Evolutionary conservation across 805 yeast species (phyloP).

Genomic region (Nakazawaea ishiwadae): DNA sequence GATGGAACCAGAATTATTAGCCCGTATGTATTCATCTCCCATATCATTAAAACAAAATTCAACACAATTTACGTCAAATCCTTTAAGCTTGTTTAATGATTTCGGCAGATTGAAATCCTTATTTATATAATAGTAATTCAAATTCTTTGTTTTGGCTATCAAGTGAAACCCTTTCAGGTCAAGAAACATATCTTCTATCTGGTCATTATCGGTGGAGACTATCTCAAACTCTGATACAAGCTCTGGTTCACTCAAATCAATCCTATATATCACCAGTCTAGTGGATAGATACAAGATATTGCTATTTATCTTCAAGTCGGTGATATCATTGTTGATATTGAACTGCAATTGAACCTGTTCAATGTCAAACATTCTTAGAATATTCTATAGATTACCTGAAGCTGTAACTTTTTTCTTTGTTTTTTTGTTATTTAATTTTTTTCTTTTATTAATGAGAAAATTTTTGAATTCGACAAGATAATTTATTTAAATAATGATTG

Average conservation of each 20-base stretch:
- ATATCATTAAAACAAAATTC: constrained; percentile 22
- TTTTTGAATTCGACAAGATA: neutral
- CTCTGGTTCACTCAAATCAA: constrained; percentile 63
- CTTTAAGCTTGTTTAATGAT: constrained; percentile 41
- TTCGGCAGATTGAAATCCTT: constrained; percentile 35
- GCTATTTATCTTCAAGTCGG: constrained; percentile 46
- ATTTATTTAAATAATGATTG: constrained; percentile 40
- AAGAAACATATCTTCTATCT: constrained; percentile 33
- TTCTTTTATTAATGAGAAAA: neutral
- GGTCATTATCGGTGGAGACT: constrained; percentile 21
- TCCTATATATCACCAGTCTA: constrained; percentile 51
- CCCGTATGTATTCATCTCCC: constrained; percentile 19
- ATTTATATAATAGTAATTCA: constrained; percentile 46
- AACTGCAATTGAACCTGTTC: constrained; percentile 13
- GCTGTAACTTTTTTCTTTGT: neutral
- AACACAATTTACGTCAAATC: constrained; percentile 37
- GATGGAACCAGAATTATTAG: constrained; percentile 36
- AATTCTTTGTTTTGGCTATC: constrained; percentile 39
- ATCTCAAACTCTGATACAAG: constrained; percentile 40
- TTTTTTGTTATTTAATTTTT: neutral
- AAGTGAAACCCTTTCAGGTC: constrained; percentile 48
- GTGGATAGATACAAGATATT: constrained; percentile 55
- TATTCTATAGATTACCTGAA: neutral
- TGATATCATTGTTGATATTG: constrained; percentile 26
- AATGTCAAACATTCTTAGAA: constrained; percentile 8